Evolutionary conservation across 768 basidiomycete species (phyloP).

Genomic region (Boletus rubescentipes): DNA sequence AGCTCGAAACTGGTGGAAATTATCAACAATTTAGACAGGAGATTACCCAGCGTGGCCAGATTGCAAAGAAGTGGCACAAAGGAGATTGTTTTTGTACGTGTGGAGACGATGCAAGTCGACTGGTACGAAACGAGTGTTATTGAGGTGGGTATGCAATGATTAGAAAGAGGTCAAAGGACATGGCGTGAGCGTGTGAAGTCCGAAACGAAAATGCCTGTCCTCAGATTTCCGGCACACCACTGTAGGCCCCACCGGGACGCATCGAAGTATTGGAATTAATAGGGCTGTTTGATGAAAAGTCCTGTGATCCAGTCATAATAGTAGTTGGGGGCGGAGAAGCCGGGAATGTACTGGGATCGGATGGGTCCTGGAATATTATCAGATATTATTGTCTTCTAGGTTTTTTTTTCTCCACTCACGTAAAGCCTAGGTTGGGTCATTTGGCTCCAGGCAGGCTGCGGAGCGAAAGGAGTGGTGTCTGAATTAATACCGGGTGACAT

Average conservation of each 20-base stretch:
- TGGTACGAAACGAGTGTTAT: neutral
- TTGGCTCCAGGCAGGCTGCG: neutral
- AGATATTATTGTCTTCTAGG: neutral
- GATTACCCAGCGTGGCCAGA: neutral
- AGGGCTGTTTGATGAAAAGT: slow-evolving; percentile 4
- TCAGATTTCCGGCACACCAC: slow-evolving; percentile 28
- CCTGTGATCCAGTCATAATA: slow-evolving; percentile 3
- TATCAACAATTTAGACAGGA: neutral
- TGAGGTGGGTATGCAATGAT: neutral
- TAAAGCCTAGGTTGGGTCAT: slow-evolving; percentile 30
- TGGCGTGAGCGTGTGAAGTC: neutral
- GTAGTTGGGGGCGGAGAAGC: slow-evolving; percentile 22
- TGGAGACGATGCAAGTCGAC: neutral
- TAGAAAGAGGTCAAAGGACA: neutral
- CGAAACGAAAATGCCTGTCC: neutral
- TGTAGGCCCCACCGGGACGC: slow-evolving; percentile 23
- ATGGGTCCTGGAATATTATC: slow-evolving; percentile 30
- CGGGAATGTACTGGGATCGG: slow-evolving; percentile 40
- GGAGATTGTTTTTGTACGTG: neutral
- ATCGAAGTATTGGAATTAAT: slow-evolving; percentile 10
- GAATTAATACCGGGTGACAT: slow-evolving; percentile 1
- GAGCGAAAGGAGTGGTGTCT: slow-evolving; percentile 11
- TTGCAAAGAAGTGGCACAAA: neutral
- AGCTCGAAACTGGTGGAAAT: neutral
- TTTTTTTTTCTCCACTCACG: slow-evolving; percentile 19